Evolutionary conservation across 768 basidiomycete genomes (phyloP).

Genomic region (Filobasidium wieringae): DNA sequence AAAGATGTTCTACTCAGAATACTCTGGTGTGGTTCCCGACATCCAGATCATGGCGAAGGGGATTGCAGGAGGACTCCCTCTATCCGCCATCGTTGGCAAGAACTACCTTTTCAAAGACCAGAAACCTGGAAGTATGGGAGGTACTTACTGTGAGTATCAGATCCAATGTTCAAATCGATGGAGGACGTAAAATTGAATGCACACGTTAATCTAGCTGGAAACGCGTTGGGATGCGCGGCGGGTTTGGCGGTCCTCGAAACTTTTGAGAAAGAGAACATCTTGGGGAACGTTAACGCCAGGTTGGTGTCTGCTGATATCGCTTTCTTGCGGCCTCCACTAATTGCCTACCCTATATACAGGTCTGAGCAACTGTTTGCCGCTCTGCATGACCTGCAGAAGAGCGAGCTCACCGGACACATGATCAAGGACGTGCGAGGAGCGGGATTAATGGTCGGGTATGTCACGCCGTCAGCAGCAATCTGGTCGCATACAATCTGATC

Average conservation of each 20-base stretch:
- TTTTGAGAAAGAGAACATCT: constrained; percentile 65
- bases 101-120: constrained; percentile 71
- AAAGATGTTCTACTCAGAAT: constrained; percentile 50
- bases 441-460: constrained; percentile 69
- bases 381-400: constrained; percentile 50
- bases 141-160: constrained; percentile 20
- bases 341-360: constrained; percentile 37
- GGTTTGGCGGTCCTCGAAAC: constrained; percentile 68
- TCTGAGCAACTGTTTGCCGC: constrained; percentile 59
- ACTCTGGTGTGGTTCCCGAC: constrained; percentile 75
- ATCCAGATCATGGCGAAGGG: constrained; percentile 81
- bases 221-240: constrained; percentile 83
- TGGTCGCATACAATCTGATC: neutral
- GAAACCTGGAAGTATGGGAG: constrained; percentile 53
- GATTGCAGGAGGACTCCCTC: constrained; percentile 65
- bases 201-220: constrained; percentile 49
- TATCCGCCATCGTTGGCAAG: constrained; percentile 69
- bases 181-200: neutral
- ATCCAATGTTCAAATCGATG: neutral
- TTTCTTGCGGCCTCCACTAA: neutral
- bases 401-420: constrained; percentile 46
- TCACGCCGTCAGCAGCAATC: constrained; percentile 47
- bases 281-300: constrained; percentile 67
- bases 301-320: constrained; percentile 28
- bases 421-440: constrained; percentile 78